Evolutionary conservation across 1,284 basidiomycete genomes (phyloP).

Genomic region (Tilletia setariae): DNA sequence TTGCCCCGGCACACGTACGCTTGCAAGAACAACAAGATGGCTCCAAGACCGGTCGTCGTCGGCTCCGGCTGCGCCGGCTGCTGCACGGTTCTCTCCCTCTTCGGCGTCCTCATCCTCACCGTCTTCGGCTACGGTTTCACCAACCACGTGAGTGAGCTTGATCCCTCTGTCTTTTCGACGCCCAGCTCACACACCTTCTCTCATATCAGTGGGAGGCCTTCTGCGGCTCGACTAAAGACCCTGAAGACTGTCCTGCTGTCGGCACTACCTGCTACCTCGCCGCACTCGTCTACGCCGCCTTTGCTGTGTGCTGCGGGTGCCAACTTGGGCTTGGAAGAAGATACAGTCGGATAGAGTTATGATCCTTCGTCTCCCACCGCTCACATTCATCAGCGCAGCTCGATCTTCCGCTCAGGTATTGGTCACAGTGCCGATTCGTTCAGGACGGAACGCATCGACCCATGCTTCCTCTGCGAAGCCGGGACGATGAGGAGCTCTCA

Average conservation of each 20-base stretch:
- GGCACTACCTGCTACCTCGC: conserved; percentile 58
- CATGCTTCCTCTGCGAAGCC: no score
- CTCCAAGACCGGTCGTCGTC: conserved; percentile 9
- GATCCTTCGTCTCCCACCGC: background rate
- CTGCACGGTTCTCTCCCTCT: conserved; percentile 60
- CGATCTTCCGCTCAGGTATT: background rate
- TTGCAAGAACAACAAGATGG: background rate
- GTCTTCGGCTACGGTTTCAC: conserved; percentile 45
- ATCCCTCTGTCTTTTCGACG: background rate
- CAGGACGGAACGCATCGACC: no score
- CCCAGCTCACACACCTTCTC: no score
- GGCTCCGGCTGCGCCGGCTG: conserved; percentile 54
- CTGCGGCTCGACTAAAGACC: conserved; percentile 58
- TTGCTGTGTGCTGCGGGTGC: conserved; percentile 60
- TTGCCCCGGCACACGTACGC: background rate
- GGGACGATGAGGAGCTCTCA: no score
- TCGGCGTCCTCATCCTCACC: conserved; percentile 60
- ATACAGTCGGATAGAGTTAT: conserved; percentile 48
- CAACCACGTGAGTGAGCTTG: background rate
- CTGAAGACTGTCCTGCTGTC: conserved; percentile 57
- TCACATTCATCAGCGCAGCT: background rate
- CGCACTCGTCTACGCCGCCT: conserved; percentile 58
- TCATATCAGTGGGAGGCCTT: conserved; percentile 56
- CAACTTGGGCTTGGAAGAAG: conserved; percentile 54
- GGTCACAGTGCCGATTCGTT: background rate